These are phyloP conservation scores for Galeopsis tetrahit DNA, from an alignment of 257 asterid genomes.

Conservation along the genomic window DNA sequence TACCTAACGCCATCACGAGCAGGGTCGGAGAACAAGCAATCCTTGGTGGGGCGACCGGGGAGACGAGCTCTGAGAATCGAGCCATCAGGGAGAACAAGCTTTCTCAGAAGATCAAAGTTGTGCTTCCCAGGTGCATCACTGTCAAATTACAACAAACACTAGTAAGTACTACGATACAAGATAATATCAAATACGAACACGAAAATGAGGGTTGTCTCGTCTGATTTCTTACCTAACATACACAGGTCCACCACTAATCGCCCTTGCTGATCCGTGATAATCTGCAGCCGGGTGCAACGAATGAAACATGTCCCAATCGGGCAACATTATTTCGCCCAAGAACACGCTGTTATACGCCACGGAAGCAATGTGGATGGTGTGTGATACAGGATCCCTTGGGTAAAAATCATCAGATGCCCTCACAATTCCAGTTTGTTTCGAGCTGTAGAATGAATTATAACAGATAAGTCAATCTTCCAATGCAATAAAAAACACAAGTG, in stretches of 20 bases:
- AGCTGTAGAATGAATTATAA: conserved; percentile 39
- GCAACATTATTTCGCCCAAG: conserved; percentile 77
- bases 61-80: conserved; percentile 80
- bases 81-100: conserved; percentile 84
- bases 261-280: conserved; percentile 83
- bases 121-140: conserved; percentile 93
- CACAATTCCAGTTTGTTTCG: conserved; percentile 75
- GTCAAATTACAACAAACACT: conserved; percentile 27
- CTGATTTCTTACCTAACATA: conserved; percentile 68
- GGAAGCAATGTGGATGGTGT: conserved; percentile 82
- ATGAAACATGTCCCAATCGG: conserved; percentile 97
- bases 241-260: conserved; percentile 84
- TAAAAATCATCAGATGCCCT: conserved; percentile 89
- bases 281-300: conserved; percentile 90
- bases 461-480: too few species aligned
- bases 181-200: background rate
- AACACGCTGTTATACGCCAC: conserved; percentile 83
- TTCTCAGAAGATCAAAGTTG: conserved; percentile 70
- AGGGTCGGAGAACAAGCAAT: conserved; percentile 84
- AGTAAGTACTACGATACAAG: background rate
- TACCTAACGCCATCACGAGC: conserved; percentile 73
- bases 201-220: background rate
- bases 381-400: conserved; percentile 75
- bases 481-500: too few species aligned
- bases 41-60: conserved; percentile 92